phyloP scores from a whole-genome alignment of 1,139 yeast species.

The Pneumocystis murina region DNA sequence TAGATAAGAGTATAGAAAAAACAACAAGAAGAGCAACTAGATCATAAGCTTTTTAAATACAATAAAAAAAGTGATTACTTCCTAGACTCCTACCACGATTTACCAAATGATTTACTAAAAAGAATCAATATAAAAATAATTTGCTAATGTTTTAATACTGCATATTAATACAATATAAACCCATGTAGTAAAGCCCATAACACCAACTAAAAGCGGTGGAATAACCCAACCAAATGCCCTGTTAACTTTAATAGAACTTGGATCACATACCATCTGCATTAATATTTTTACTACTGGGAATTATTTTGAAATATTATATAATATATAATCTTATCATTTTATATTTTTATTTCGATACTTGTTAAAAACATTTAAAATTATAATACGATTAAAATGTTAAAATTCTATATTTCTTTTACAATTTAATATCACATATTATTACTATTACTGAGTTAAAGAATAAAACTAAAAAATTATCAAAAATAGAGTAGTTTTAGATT shows the following conservation, averaged over 20 bases:
- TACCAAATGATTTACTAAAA: conserved; percentile 2
- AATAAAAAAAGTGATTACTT: neutral
- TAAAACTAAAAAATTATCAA: no score
- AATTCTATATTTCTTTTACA: neutral
- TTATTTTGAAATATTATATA: neutral
- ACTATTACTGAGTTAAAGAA: neutral
- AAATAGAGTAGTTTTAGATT: no score
- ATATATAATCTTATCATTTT: neutral
- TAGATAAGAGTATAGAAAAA: conserved; percentile 4
- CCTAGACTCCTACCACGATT: neutral
- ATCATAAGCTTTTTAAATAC: neutral
- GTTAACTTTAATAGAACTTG: conserved; percentile 5
- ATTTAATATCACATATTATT: neutral
- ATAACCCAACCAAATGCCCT: conserved; percentile 7
- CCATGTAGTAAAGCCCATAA: conserved; percentile 6
- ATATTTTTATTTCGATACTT: neutral
- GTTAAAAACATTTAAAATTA: neutral
- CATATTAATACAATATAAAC: conserved; percentile 1
- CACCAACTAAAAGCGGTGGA: conserved; percentile 8
- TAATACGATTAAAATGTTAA: neutral
- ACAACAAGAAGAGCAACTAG: conserved; percentile 5
- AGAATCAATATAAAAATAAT: conserved; percentile 5
- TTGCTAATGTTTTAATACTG: conserved; percentile 5
- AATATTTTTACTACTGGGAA: neutral
- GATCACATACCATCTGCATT: neutral